Conservation (phyloP, 192 early-diverging fungal genomes). For the Coemansia sp. region DNA sequence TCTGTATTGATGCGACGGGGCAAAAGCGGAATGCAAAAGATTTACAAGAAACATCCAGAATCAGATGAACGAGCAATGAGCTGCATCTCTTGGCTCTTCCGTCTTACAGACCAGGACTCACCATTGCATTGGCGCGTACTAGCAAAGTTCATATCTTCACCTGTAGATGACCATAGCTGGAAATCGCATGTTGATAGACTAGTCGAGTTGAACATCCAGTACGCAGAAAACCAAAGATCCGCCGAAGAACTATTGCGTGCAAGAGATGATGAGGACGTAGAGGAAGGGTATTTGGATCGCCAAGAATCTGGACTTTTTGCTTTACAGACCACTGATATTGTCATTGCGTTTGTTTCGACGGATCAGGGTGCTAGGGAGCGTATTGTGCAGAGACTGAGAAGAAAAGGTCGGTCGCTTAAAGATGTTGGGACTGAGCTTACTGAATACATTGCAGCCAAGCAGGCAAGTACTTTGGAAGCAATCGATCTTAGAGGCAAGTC, state of each 20-base stretch:
- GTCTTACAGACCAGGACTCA: slow-evolving; percentile 56
- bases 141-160: slow-evolving; percentile 68
- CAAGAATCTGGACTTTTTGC: slow-evolving; percentile 81
- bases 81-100: slow-evolving; percentile 77
- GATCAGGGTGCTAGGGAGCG: slow-evolving; percentile 41
- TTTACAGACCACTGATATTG: slow-evolving; percentile 68
- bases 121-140: slow-evolving; percentile 68
- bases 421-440: slow-evolving; percentile 21
- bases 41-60: slow-evolving; percentile 73
- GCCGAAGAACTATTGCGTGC: slow-evolving; percentile 57
- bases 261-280: slow-evolving; percentile 55
- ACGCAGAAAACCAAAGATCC: slow-evolving; percentile 57
- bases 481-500: neutral
- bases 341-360: slow-evolving; percentile 61
- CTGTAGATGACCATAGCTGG: slow-evolving; percentile 55
- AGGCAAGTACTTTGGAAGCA: neutral
- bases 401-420: slow-evolving; percentile 22
- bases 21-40: slow-evolving; percentile 69
- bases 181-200: slow-evolving; percentile 81
- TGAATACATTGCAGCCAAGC: slow-evolving; percentile 24
- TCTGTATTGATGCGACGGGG: slow-evolving; percentile 78
- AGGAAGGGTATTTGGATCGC: slow-evolving; percentile 64
- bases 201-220: slow-evolving; percentile 69
- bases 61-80: slow-evolving; percentile 82
- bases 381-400: slow-evolving; percentile 23